These are phyloP conservation scores for Pleurotus pulmonarius DNA, from an alignment of 768 basidiomycete genomes.

Conservation along the genomic window DNA sequence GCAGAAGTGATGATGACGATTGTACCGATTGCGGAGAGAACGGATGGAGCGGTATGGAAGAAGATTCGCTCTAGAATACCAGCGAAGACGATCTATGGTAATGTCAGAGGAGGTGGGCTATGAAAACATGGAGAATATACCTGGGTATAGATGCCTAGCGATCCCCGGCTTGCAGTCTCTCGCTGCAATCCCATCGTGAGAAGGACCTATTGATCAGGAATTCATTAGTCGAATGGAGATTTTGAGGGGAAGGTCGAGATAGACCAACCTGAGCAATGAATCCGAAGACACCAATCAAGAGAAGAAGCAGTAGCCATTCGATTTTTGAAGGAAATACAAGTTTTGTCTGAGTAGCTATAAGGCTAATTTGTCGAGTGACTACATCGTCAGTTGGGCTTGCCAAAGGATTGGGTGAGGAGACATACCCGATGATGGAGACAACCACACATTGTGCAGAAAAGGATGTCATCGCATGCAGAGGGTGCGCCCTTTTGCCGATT, in stretches of 20 bases:
- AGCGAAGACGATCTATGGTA: conserved; percentile 42
- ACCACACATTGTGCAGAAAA: conserved; percentile 58
- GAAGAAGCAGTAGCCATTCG: conserved; percentile 42
- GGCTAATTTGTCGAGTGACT: conserved; percentile 25
- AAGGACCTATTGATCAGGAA: conserved; percentile 15
- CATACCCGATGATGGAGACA: conserved; percentile 31
- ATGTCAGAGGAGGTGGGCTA: neutral
- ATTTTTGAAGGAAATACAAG: conserved; percentile 42
- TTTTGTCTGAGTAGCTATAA: conserved; percentile 34
- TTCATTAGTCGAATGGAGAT: neutral
- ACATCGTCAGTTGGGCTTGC: neutral
- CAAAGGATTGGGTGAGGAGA: conserved; percentile 1
- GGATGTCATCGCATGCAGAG: conserved; percentile 67
- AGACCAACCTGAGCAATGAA: conserved; percentile 45
- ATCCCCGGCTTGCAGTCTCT: conserved; percentile 61
- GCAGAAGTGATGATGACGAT: conserved; percentile 47
- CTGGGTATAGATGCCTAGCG: conserved; percentile 54
- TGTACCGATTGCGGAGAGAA: conserved; percentile 44
- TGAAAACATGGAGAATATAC: conserved; percentile 17
- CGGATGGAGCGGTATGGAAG: conserved; percentile 45
- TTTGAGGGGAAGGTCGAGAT: neutral
- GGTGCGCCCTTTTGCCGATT: conserved; percentile 73
- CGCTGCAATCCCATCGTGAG: conserved; percentile 58
- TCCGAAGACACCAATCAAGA: conserved; percentile 50
- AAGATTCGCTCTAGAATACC: conserved; percentile 43